Conservation (phyloP, 1,284 basidiomycete species). For the Inonotus hispidus region DNA sequence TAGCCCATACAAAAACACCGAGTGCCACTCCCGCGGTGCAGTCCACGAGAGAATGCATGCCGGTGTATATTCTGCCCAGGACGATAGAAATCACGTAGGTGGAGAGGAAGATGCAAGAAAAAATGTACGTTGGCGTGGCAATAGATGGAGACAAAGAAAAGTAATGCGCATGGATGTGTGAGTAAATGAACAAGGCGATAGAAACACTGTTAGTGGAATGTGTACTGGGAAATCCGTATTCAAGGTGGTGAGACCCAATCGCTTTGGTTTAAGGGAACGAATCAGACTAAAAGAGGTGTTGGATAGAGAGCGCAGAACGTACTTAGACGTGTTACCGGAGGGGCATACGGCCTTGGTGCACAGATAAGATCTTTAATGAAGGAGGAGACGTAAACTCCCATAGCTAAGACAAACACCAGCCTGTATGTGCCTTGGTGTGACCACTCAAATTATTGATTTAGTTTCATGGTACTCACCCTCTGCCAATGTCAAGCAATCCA, state of each 20-base stretch:
- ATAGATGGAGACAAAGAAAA: slow-evolving; percentile 31
- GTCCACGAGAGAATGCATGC: slow-evolving; percentile 86
- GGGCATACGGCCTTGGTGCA: slow-evolving; percentile 85
- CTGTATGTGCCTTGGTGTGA: slow-evolving; percentile 32
- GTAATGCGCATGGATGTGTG: slow-evolving; percentile 48
- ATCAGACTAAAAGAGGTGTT: slow-evolving; percentile 1
- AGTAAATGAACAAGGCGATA: slow-evolving; percentile 75
- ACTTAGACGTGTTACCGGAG: slow-evolving; percentile 86
- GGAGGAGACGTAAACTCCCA: slow-evolving; percentile 82
- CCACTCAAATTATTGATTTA: not conserved
- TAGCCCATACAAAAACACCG: slow-evolving; percentile 62
- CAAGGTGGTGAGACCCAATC: slow-evolving; percentile 79
- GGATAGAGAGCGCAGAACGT: slow-evolving; percentile 27
- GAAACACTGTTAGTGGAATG: slow-evolving; percentile 91
- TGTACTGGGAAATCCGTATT: slow-evolving; percentile 95
- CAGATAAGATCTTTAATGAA: slow-evolving; percentile 89
- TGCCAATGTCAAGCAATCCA: slow-evolving; percentile 63
- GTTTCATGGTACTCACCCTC: slow-evolving; percentile 52
- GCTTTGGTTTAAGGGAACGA: slow-evolving; percentile 37
- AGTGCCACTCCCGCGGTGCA: slow-evolving; percentile 62
- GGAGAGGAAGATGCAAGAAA: slow-evolving; percentile 41
- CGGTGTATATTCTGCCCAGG: slow-evolving; percentile 86
- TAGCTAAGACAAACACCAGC: slow-evolving; percentile 65
- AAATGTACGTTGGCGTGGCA: slow-evolving; percentile 39
- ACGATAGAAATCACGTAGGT: slow-evolving; percentile 78